phyloP scores from a whole-genome alignment of 352 stramenopile species.

The Globisporangium heterothallicum region DNA sequence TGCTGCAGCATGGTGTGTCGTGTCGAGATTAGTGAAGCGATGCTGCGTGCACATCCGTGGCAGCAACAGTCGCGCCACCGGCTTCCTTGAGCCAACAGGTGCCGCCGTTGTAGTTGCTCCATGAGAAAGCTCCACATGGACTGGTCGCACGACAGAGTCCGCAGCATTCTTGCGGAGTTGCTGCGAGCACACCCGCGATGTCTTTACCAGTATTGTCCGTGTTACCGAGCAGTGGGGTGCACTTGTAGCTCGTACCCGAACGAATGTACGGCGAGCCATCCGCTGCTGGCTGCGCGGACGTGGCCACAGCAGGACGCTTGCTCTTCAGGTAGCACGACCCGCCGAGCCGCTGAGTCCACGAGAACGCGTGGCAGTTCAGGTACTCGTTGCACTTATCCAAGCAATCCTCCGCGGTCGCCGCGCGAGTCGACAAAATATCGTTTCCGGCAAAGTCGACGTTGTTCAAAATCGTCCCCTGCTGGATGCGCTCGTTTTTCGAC shows the following conservation, averaged over 20 bases:
- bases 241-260: slow-evolving; percentile 8
- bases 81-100: slow-evolving; percentile 10
- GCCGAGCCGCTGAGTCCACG: slow-evolving; percentile 34
- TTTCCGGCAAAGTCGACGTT: slow-evolving; percentile 21
- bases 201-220: background rate
- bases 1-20: too few species aligned
- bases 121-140: slow-evolving; percentile 7
- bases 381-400: slow-evolving; percentile 19
- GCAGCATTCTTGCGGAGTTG: slow-evolving; percentile 4
- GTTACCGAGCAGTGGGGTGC: slow-evolving; percentile 1
- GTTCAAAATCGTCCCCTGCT: slow-evolving; percentile 6
- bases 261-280: slow-evolving; percentile 3
- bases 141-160: slow-evolving; percentile 5
- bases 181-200: background rate
- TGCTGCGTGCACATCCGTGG: background rate
- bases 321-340: slow-evolving; percentile 57
- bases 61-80: background rate
- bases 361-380: slow-evolving; percentile 35
- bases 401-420: slow-evolving; percentile 9
- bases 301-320: background rate
- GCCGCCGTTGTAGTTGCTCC: slow-evolving; percentile 5
- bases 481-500: background rate
- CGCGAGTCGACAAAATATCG: slow-evolving; percentile 11
- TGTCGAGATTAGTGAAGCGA: background rate
- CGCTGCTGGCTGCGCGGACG: background rate